Evolutionary conservation across 2,329 filamentous ascomycete species (phyloP), one percentile per base, ranked within the genome.

Genomic region (Pestalotiopsis sp.): DNA sequence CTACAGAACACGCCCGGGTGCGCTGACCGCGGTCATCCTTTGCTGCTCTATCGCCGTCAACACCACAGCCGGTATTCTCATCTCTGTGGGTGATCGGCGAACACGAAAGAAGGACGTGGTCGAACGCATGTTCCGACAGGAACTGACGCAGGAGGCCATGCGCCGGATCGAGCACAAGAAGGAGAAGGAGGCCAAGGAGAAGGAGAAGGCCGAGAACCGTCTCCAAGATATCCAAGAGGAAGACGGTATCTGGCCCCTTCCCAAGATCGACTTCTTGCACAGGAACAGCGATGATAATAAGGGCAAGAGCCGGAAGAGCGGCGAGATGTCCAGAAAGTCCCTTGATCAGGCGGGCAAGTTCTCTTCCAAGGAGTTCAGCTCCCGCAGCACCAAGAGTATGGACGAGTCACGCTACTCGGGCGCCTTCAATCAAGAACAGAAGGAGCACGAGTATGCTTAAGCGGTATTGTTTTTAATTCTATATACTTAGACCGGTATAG

Each of bases 41-140:
- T 92, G 90, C 75, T 92, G 89, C 75, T 93, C 91, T 27, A 93
- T 97, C 73, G 87, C 90, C 0, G 92, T 90, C 76, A 97, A 97
- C 77, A 91, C 94, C 71, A 87, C 87, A 0, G 93, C 91, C 0
- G 93, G 93, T 3, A 80, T 97, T 1, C 77, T 95, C 31, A 97
- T 97, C 77, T 90, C 85, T 72, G 84, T 94, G 17, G 93, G 93
- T 1, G 93, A 95, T 76, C 87, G 90, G 23, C 88, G 87, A 71
- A 94, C 93, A 2, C 85, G 93, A 65, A 97, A 97, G 85, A 95
- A 94, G 86, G 93, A 97, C 57, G 92, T 97, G 0, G 84, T 94
- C 25, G 91, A 95, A 75, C 86, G 91, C 59, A 88, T 96, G 80
- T 89, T 92, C 74, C 84, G 93, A 38, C 93, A 96, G 77, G 89